Conservation (phyloP, 2,329 filamentous ascomycete species). For the Claviceps lovelessii region DNA sequence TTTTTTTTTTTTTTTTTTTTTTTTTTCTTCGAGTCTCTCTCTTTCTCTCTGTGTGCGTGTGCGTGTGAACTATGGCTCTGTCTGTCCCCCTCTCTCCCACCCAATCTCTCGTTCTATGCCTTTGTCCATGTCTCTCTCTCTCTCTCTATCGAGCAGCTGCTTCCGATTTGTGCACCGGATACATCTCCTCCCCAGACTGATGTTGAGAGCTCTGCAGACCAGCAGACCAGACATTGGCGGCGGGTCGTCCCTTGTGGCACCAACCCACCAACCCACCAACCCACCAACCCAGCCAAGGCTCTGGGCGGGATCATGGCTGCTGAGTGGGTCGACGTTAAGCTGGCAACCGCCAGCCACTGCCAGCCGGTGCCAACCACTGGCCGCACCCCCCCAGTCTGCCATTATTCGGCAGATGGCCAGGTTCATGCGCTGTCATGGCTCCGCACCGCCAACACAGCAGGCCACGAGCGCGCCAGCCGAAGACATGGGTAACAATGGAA, state of each 20-base stretch:
- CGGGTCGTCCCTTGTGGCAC: constrained; percentile 7
- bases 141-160: too few species aligned
- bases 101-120: too few species aligned
- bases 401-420: not conserved
- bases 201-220: constrained; percentile 3
- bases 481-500: not conserved
- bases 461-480: not conserved
- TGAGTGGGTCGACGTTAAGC: not conserved
- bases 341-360: not conserved
- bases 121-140: too few species aligned
- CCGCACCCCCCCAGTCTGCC: not conserved
- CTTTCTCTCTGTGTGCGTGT: too few species aligned
- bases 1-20: too few species aligned
- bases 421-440: not conserved
- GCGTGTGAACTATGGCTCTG: too few species aligned
- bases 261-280: not conserved
- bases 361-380: not conserved
- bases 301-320: not conserved
- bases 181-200: too few species aligned
- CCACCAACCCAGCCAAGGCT: not conserved
- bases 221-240: not conserved
- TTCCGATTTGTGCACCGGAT: too few species aligned
- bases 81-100: too few species aligned
- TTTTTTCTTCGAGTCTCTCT: too few species aligned
- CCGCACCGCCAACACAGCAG: constrained; percentile 4